Evolutionary conservation across 768 basidiomycete species (phyloP), one percentile per base, ranked within the genome.

Genomic region (Hygrophoropsis aurantiaca): DNA sequence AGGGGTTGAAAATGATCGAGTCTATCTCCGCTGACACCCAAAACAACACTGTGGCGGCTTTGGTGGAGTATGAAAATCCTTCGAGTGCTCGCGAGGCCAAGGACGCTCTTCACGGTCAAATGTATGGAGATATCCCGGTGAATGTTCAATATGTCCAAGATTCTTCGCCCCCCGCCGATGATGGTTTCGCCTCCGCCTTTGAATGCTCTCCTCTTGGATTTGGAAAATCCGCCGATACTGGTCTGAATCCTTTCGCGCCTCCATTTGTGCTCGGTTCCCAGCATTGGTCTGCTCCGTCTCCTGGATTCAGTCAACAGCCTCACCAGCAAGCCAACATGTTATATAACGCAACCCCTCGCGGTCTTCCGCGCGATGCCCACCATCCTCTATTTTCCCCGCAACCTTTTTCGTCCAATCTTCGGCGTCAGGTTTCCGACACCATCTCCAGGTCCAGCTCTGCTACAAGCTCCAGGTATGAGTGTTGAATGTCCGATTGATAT

Each of bases 51-150:
- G 70, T 78, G 27, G 77, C 81, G 21, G 84, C 76, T 44, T 55
- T 81, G 20, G 85, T 87, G n/a, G 81, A 86, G 60, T 88, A 86
- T 55, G 64, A 73, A 27, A 71, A 77, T 16, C 50, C 69, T 35
- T 66, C 69, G 27, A 72, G 78, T 50, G 85, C 87, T 30, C 71
- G 73, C 47, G 86, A 89, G 60, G 87, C 87, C 9, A 81, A 75
- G 50, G 77, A 78, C 15, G 65, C 72, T 30, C 72, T 90, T 49
- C 72, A 79, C 42, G 79, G 78, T 45, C 87, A 90, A 57, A 60
- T 69, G 34, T 90, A 89, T 58, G 78, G 76, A 11, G 74, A 73
- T 42, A 67, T 69, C 48, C 64, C 64, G 38, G 52, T 81, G 42
- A 59, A 62, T 15, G 70, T 64, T 19, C 71, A 72, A 40, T 69